phyloP scores from a whole-genome alignment of 2,329 filamentous ascomycete species.

The Graphilbum fragrans region DNA sequence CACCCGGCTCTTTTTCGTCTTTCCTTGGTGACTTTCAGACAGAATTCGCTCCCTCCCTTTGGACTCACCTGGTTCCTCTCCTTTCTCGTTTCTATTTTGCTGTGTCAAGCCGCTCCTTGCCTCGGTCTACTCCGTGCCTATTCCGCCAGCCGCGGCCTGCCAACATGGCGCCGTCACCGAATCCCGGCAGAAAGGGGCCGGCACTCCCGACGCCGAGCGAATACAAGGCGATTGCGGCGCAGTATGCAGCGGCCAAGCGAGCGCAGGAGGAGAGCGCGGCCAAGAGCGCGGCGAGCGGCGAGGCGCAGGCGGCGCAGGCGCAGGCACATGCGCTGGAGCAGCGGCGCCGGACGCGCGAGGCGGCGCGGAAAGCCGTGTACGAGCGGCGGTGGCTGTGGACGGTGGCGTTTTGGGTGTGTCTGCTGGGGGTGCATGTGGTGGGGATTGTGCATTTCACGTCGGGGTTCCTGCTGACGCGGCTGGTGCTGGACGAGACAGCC shows the following conservation, averaged over 20 bases:
- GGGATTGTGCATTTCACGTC: constrained; percentile 89
- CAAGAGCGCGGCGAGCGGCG: constrained; percentile 10
- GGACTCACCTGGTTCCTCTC: too few species aligned
- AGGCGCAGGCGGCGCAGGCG: constrained; percentile 16
- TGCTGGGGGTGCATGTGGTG: constrained; percentile 61
- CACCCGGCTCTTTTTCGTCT: too few species aligned
- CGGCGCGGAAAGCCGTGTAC: constrained; percentile 33
- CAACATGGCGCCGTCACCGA: constrained; percentile 9
- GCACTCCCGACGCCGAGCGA: constrained; percentile 19
- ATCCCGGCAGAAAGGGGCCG: constrained; percentile 13
- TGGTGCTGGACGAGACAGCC: constrained; percentile 65
- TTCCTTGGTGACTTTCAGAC: too few species aligned
- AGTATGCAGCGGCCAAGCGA: constrained; percentile 41
- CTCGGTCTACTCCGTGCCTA: background rate
- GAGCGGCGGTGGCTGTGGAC: constrained; percentile 45
- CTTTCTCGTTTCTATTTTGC: background rate
- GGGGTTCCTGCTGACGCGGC: constrained; percentile 82
- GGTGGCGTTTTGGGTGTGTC: constrained; percentile 55
- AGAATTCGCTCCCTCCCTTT: too few species aligned
- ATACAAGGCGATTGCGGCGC: constrained; percentile 38
- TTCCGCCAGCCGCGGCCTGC: background rate
- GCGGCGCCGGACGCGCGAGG: constrained; percentile 34
- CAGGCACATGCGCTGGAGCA: constrained; percentile 27
- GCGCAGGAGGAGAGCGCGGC: constrained; percentile 22
- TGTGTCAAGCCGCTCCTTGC: background rate